Conservation (phyloP, 2,329 filamentous ascomycete genomes). For the Claviceps arundinis region DNA sequence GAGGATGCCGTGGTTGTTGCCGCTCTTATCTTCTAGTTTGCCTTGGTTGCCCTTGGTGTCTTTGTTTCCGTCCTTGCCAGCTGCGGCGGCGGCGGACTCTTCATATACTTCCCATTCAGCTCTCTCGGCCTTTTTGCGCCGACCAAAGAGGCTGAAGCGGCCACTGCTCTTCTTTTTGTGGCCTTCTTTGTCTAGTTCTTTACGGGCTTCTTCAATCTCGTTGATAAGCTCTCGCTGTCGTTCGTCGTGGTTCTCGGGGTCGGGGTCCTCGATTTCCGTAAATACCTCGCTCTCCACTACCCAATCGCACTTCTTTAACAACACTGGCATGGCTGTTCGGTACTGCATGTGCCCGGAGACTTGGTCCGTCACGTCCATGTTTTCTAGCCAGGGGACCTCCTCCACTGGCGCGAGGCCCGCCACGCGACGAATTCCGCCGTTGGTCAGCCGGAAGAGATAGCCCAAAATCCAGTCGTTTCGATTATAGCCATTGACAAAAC, state of each 20-base stretch:
- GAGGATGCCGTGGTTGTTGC: conserved; percentile 52
- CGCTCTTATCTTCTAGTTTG: conserved; percentile 28
- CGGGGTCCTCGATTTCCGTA: conserved; percentile 89
- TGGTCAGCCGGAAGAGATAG: conserved; percentile 90
- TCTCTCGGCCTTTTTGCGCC: conserved; percentile 68
- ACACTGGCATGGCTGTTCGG: conserved; percentile 75
- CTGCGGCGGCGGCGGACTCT: conserved; percentile 31
- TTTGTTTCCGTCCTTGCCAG: conserved; percentile 21
- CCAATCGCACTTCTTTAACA: conserved; percentile 84
- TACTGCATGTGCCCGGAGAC: conserved; percentile 96
- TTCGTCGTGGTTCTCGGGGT: conserved; percentile 81
- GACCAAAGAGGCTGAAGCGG: conserved; percentile 64
- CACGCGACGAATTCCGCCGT: conserved; percentile 78
- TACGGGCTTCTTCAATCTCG: conserved; percentile 90
- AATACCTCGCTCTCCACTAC: conserved; percentile 87
- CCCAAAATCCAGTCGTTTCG: conserved; percentile 94
- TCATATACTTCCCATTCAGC: conserved; percentile 94
- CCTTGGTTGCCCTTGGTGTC: conserved; percentile 10
- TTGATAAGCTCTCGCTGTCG: conserved; percentile 87
- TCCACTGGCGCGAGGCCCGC: conserved; percentile 72
- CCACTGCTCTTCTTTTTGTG: conserved; percentile 50
- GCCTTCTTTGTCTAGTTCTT: conserved; percentile 68
- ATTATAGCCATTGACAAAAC: conserved; percentile 90
- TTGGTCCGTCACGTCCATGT: conserved; percentile 72
- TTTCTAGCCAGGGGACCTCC: conserved; percentile 69